Conservation (phyloP, 1,139 yeast species). For the Zygosaccharomyces sapae region DNA sequence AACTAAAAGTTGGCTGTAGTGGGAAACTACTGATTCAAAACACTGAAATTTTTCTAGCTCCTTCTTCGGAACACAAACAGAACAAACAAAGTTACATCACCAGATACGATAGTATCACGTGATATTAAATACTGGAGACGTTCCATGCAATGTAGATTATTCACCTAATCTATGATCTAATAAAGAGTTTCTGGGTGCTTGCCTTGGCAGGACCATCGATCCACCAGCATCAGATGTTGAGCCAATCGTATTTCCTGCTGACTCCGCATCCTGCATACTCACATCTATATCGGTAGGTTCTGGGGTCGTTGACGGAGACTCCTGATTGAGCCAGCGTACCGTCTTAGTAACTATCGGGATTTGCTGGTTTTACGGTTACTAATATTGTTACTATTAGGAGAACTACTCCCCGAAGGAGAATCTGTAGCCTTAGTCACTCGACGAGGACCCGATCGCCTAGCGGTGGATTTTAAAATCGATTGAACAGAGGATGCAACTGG, state of each 20-base stretch:
- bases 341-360: conserved; percentile 10
- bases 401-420: conserved; percentile 1
- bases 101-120: too few relatives aligned
- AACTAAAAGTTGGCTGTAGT: conserved; percentile 1
- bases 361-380: not conserved
- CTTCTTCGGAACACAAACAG: conserved; percentile 11
- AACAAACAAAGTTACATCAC: conserved; percentile 5
- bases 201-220: too few relatives aligned
- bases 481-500: not conserved
- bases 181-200: conserved; percentile 11
- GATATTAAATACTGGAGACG: too few relatives aligned
- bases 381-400: not conserved
- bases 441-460: not conserved
- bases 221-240: too few relatives aligned
- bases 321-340: conserved; percentile 16
- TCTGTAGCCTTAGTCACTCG: not conserved
- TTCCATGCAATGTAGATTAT: too few relatives aligned
- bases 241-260: not conserved
- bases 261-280: conserved; percentile 23
- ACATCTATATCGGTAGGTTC: conserved; percentile 22
- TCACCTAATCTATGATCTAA: conserved; percentile 9
- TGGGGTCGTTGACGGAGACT: conserved; percentile 6
- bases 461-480: not conserved
- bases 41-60: conserved; percentile 7
- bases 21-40: not conserved